These are phyloP conservation scores for Nannochloropsis gaditana DNA, from an alignment of 108 stramenopile genomes.

Conservation along the genomic window DNA sequence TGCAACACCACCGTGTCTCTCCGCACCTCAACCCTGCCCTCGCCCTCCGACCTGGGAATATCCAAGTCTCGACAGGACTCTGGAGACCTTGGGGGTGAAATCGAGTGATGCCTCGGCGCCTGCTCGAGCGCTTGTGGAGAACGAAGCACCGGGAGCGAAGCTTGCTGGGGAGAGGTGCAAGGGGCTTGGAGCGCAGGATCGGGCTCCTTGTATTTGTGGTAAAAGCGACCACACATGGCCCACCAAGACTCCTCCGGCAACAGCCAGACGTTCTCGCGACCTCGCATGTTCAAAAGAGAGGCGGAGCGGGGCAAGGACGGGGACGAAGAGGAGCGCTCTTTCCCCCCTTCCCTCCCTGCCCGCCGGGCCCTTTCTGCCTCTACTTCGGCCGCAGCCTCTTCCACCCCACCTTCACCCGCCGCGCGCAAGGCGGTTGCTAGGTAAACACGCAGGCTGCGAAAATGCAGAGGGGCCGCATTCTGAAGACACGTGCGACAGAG, in stretches of 20 bases:
- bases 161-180: too few species aligned
- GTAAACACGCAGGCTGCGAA: neutral
- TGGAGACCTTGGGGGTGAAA: too few species aligned
- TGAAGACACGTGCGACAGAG: neutral
- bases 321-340: neutral
- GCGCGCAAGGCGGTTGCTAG: constrained; percentile 3
- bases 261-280: neutral
- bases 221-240: neutral
- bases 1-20: too few species aligned
- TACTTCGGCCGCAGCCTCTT: neutral
- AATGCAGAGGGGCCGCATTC: neutral
- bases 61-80: too few species aligned
- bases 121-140: too few species aligned
- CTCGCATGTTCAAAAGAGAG: neutral
- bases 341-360: neutral
- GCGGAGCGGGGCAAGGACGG: neutral
- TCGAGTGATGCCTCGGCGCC: too few species aligned
- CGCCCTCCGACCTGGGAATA: too few species aligned
- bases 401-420: neutral
- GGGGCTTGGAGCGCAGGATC: too few species aligned
- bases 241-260: neutral
- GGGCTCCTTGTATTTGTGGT: neutral
- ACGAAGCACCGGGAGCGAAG: too few species aligned
- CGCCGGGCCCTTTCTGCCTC: neutral
- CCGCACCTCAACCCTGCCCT: too few species aligned